These are phyloP conservation scores for Curvularia hawaiiensis DNA, from an alignment of 2,329 filamentous ascomycete species.

Conservation along the genomic window DNA sequence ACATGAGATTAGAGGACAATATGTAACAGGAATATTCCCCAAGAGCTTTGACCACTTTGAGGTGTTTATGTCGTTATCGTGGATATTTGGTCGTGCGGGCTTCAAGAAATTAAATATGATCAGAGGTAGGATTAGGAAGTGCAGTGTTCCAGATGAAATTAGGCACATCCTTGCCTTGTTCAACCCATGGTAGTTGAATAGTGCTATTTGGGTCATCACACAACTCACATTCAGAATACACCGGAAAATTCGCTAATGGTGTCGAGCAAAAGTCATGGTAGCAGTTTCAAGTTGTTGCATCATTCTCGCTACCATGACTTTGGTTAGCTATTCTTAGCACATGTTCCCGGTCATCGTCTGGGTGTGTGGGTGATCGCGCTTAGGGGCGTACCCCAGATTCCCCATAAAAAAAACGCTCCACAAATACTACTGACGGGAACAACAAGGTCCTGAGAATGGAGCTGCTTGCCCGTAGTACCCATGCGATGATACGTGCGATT, in stretches of 20 bases:
- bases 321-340: neutral
- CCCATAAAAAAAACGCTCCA: constrained; percentile 15
- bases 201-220: neutral
- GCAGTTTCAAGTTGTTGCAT: neutral
- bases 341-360: neutral
- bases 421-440: constrained; percentile 10
- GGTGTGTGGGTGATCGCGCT: neutral
- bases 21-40: neutral
- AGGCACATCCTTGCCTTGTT: neutral
- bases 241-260: neutral
- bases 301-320: neutral
- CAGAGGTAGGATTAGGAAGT: neutral
- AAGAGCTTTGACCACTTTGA: too few species aligned
- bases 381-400: constrained; percentile 20
- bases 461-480: neutral
- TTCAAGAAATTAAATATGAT: neutral
- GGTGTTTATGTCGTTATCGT: neutral
- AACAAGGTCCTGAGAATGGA: neutral
- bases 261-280: neutral
- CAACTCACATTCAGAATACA: neutral
- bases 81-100: neutral
- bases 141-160: neutral
- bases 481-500: neutral
- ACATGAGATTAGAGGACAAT: too few species aligned
- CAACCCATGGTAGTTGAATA: neutral